Evolutionary conservation across 352 stramenopile species (phyloP).

Genomic region (Phytophthora cryptogea): DNA sequence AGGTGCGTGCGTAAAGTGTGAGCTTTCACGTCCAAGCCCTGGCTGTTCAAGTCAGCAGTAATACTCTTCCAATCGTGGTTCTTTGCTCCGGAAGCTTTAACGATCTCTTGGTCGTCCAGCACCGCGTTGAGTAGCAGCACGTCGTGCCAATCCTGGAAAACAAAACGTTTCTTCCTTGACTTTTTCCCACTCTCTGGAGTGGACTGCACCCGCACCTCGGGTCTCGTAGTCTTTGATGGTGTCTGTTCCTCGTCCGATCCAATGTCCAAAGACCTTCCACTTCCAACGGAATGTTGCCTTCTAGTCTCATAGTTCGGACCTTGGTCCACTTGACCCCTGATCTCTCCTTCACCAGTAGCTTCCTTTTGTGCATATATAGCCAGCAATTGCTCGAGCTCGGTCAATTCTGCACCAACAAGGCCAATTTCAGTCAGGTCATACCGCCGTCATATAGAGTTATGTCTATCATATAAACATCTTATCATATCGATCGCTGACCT

Average conservation of each 20-base stretch:
- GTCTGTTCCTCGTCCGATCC: slow-evolving; percentile 3
- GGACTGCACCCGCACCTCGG: not conserved
- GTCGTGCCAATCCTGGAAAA: slow-evolving; percentile 25
- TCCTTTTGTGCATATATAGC: slow-evolving; percentile 11
- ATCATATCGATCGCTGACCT: slow-evolving; percentile 9
- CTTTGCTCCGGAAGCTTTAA: not conserved
- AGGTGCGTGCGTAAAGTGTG: slow-evolving; percentile 25
- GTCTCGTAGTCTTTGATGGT: not conserved
- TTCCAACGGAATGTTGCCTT: slow-evolving; percentile 1
- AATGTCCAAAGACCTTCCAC: not conserved
- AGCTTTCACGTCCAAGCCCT: slow-evolving; percentile 15
- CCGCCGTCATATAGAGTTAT: slow-evolving; percentile 17
- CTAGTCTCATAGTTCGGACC: not conserved
- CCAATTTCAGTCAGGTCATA: not conserved
- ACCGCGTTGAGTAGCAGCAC: slow-evolving; percentile 20
- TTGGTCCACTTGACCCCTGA: not conserved
- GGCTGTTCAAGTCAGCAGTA: slow-evolving; percentile 14
- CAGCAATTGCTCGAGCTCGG: slow-evolving; percentile 22
- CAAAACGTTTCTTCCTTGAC: slow-evolving; percentile 13
- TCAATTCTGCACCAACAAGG: slow-evolving; percentile 9
- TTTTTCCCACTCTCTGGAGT: slow-evolving; percentile 8
- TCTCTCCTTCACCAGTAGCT: not conserved
- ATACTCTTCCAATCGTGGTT: slow-evolving; percentile 23
- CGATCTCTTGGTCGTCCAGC: slow-evolving; percentile 12
- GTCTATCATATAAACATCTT: not conserved